These are phyloP conservation scores for Populus hybrid DNA, from an alignment of 441 rosid genomes.

Conservation along the genomic window DNA sequence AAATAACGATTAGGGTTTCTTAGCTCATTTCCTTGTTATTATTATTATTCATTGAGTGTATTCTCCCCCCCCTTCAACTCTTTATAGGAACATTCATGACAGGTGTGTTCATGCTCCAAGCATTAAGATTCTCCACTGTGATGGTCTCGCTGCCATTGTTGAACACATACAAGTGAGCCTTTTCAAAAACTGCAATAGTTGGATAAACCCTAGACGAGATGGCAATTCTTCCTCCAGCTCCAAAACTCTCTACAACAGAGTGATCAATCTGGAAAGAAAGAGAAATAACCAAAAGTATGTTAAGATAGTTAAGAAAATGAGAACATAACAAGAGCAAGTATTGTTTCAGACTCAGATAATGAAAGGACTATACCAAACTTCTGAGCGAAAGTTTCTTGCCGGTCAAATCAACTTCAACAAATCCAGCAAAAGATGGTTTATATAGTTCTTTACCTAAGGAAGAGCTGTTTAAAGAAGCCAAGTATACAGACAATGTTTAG, in stretches of 20 bases:
- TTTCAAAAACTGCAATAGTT: slow-evolving; percentile 29
- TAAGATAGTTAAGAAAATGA: not conserved
- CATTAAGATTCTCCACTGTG: slow-evolving; percentile 46
- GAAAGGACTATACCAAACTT: slow-evolving; percentile 43
- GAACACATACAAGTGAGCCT: slow-evolving; percentile 62
- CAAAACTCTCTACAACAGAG: slow-evolving; percentile 79
- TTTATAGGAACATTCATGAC: slow-evolving; percentile 28
- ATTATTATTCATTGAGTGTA: not conserved
- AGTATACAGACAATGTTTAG: not conserved
- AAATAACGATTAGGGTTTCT: too few relatives aligned
- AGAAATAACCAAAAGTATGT: not conserved
- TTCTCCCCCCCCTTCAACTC: not conserved
- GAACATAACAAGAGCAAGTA: not conserved
- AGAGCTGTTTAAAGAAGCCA: slow-evolving; percentile 39
- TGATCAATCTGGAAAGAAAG: slow-evolving; percentile 51
- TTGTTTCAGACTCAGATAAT: not conserved
- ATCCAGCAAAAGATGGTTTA: slow-evolving; percentile 80
- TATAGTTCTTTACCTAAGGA: slow-evolving; percentile 42
- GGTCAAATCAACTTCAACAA: slow-evolving; percentile 60
- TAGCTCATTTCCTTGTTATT: not conserved
- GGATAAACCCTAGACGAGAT: slow-evolving; percentile 77
- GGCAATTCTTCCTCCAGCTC: slow-evolving; percentile 59
- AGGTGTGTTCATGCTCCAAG: slow-evolving; percentile 74
- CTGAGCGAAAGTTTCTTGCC: slow-evolving; percentile 56
- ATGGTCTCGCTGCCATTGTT: slow-evolving; percentile 61